Evolutionary conservation across 23 red algal species (phyloP), one percentile per base, ranked within the genome.

Genomic region (Gracilaria vermiculophylla): DNA sequence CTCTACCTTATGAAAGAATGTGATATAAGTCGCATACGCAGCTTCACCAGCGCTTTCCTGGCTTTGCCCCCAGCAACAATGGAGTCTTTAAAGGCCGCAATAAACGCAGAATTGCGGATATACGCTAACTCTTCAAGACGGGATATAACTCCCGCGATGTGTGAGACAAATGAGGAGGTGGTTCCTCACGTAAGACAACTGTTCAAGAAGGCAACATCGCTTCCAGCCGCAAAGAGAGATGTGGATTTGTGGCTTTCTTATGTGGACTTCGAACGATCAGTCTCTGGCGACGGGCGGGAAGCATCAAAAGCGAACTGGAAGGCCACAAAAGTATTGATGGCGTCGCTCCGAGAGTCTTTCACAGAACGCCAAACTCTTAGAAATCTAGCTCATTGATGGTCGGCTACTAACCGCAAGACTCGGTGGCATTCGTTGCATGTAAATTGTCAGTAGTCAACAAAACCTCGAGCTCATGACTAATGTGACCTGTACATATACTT

Each of bases 261-360:
- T 21, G 39, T 89, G 40, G 70, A 89, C 24, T 89, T 89, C 43
- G 85, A 89, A 43, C 35, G 85, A 17, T 41, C 53, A 56, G 21
- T 89, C 16, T n/a, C 85, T 23, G 69, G 53, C 16, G 72, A 89
- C 41, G 36, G 50, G 40, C 51, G 5, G 53, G 62, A 69, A 65
- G 72, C 70, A 5, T 57, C 50, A 24, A 36, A 31, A 23, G 85
- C 55, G n/a, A 89, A 14, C 7, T 60, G 70, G 52, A 78, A 60
- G 21, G 85, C 85, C 49, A 58, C 41, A 62, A 89, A 62, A 37
- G 61, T 35, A 45, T 49, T 89, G n/a, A 69, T 73, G 47, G 32
- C 67, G 42, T 48, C 53, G 20, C 62, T 43, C 40, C 50, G 41
- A 29, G 85, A 61, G 17, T 34, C 41, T 21, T 76, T 89, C 51